Evolutionary conservation across 768 basidiomycete genomes (phyloP).

Genomic region (Boletellus ananiceps): DNA sequence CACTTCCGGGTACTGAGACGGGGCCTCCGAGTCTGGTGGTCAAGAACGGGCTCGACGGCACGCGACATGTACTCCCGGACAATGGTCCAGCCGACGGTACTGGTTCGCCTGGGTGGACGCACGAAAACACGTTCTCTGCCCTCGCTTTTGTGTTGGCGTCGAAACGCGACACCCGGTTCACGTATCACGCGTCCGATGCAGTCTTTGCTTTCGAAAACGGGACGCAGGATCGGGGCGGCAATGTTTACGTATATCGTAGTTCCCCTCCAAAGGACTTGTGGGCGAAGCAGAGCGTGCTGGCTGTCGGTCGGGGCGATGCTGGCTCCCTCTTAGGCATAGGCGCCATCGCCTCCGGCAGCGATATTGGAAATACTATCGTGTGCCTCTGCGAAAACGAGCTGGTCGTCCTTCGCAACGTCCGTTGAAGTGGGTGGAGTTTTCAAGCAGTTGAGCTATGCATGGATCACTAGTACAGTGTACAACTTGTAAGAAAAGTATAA

Average conservation of each 20-base stretch:
- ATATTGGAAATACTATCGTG: constrained; percentile 41
- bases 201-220: constrained; percentile 87
- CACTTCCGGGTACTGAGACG: constrained; percentile 52
- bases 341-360: constrained; percentile 34
- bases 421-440: constrained; percentile 20
- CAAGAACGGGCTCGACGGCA: constrained; percentile 73
- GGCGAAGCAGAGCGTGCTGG: constrained; percentile 81
- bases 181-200: constrained; percentile 57
- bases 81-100: constrained; percentile 3
- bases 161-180: constrained; percentile 86
- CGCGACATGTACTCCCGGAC: constrained; percentile 48
- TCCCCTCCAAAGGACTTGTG: constrained; percentile 46
- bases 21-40: constrained; percentile 46
- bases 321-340: constrained; percentile 81
- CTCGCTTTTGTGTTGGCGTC: constrained; percentile 92
- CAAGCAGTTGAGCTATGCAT: constrained; percentile 18
- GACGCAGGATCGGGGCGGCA: constrained; percentile 60
- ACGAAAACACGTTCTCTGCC: constrained; percentile 81
- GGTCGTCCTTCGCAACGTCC: constrained; percentile 48
- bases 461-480: constrained; percentile 30
- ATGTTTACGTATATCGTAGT: constrained; percentile 81
- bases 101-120: constrained; percentile 53
- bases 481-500: constrained; percentile 34
- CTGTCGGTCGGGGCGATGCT: constrained; percentile 60
- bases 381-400: constrained; percentile 78